A percentile compares a stretch with the other conserved stretches of the same genome.
These are phyloP conservation scores for Erodium chrysanthum DNA, from an alignment of 441 rosid species.

Conservation along the genomic window DNA sequence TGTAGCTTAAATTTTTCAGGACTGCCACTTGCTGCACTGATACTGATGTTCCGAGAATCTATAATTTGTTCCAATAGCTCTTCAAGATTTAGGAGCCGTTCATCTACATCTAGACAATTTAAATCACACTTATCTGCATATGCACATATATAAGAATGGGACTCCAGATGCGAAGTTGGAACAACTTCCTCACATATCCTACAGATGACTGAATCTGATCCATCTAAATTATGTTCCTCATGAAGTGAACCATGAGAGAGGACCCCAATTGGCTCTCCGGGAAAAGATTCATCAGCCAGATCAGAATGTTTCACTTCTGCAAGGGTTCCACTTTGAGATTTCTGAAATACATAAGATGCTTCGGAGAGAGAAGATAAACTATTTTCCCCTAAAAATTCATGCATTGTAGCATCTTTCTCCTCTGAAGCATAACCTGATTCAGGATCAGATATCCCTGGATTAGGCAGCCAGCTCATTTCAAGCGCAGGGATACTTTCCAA, in stretches of 20 bases:
- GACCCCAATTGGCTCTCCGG: slow-evolving; percentile 16
- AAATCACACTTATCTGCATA: slow-evolving; percentile 75
- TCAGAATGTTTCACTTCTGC: slow-evolving; percentile 25
- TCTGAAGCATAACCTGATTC: slow-evolving; percentile 23
- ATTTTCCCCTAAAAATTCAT: slow-evolving; percentile 20
- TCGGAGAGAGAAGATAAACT: slow-evolving; percentile 31
- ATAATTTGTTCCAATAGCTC: slow-evolving; percentile 72
- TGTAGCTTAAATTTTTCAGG: slow-evolving; percentile 44
- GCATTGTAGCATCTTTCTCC: slow-evolving; percentile 27
- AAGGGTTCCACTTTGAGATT: slow-evolving; percentile 24
- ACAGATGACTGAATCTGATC: slow-evolving; percentile 48
- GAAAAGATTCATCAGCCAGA: slow-evolving; percentile 20
- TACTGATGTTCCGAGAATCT: slow-evolving; percentile 46
- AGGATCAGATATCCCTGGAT: slow-evolving; percentile 33
- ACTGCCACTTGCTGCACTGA: slow-evolving; percentile 40
- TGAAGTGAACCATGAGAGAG: slow-evolving; percentile 26
- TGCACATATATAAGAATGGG: slow-evolving; percentile 81
- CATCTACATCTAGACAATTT: slow-evolving; percentile 60
- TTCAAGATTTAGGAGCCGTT: slow-evolving; percentile 55
- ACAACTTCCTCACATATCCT: slow-evolving; percentile 79
- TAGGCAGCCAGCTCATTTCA: slow-evolving; percentile 49
- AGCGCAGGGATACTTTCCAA: slow-evolving; percentile 65
- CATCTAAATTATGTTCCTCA: slow-evolving; percentile 37
- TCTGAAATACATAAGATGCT: slow-evolving; percentile 19
- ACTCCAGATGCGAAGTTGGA: slow-evolving; percentile 59